A percentile compares a stretch with the other conserved stretches of the same genome.
Conservation (phyloP, 257 asterid genomes). For the Solanum appendiculatum region DNA sequence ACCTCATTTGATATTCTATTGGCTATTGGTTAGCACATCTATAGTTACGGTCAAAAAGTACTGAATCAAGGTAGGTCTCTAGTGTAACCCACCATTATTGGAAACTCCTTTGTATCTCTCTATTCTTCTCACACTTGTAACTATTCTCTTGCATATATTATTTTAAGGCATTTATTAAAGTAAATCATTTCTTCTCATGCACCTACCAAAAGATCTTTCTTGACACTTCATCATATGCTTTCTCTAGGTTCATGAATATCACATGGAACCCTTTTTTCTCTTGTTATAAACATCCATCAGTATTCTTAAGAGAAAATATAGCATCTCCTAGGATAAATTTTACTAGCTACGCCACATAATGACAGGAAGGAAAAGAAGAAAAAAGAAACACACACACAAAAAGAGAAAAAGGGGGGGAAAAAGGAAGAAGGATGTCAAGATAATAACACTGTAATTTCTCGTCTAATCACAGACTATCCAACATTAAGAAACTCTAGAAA, state of each 20-base stretch:
- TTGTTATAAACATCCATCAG: neutral
- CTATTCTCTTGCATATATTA: neutral
- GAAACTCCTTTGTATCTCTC: neutral
- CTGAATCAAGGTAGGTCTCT: neutral
- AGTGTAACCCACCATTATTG: neutral
- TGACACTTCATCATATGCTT: neutral
- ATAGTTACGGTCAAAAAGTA: neutral
- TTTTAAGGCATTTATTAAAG: neutral
- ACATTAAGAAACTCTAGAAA: neutral
- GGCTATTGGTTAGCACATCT: neutral
- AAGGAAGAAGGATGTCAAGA: neutral
- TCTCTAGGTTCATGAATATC: neutral
- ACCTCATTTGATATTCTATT: neutral
- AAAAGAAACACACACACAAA: neutral
- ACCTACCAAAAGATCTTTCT: neutral
- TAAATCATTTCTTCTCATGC: neutral
- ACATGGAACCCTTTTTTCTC: neutral
- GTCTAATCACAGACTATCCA: neutral
- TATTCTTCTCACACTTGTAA: neutral
- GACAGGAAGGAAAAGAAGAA: neutral
- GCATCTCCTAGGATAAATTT: neutral
- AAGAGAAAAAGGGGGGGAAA: neutral
- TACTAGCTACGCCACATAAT: neutral
- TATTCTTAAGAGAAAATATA: neutral
- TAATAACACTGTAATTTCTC: neutral